A percentile compares a stretch with the other conserved stretches of the same genome.
phyloP scores from a whole-genome alignment of 2,329 filamentous ascomycete genomes.

The Trichoderma koningiopsis region DNA sequence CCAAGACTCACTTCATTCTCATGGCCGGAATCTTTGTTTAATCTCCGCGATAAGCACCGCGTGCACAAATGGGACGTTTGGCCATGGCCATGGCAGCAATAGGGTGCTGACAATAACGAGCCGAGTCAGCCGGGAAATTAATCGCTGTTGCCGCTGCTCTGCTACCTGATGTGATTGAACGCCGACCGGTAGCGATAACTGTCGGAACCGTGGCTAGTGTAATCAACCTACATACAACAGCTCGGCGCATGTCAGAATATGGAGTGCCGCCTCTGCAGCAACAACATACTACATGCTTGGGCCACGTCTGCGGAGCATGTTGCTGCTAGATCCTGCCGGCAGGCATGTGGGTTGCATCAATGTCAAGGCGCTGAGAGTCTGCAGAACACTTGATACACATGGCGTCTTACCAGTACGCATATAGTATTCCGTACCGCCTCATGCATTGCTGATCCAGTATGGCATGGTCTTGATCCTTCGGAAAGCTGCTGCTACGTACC shows the following conservation, averaged over 20 bases:
- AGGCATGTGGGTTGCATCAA: conserved; percentile 12
- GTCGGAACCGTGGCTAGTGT: conserved; percentile 10
- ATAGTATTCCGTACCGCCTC: background rate
- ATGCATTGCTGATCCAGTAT: background rate
- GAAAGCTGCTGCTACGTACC: background rate
- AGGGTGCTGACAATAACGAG: conserved; percentile 4
- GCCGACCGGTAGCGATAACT: background rate
- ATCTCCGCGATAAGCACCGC: background rate
- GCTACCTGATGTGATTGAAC: background rate
- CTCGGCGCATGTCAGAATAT: background rate
- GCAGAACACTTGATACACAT: background rate
- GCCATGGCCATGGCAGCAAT: background rate
- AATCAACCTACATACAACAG: background rate
- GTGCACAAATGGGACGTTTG: background rate
- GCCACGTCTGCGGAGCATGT: background rate
- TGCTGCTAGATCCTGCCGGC: conserved; percentile 1
- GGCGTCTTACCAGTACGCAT: conserved; percentile 5
- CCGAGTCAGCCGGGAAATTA: conserved; percentile 11
- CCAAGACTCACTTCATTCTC: background rate
- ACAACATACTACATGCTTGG: background rate
- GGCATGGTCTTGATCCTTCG: conserved; percentile 10
- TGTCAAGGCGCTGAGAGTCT: background rate
- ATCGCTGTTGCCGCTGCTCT: background rate
- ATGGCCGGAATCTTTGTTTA: background rate
- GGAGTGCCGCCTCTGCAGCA: background rate